phyloP scores from a whole-genome alignment of 1,139 yeast genomes.

The Meyerozyma sp. region DNA sequence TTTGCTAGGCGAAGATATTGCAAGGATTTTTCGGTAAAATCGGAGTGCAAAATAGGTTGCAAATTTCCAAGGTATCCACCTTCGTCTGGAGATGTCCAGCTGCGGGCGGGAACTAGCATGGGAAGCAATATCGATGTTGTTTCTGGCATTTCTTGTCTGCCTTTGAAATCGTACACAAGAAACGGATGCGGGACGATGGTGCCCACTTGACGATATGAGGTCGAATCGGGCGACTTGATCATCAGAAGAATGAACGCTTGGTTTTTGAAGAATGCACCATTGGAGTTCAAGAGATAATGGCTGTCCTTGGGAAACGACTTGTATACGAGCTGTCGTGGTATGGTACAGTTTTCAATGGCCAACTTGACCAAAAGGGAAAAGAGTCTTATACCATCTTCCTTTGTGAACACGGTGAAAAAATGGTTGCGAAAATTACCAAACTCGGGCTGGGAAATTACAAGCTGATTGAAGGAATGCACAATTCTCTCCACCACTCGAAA shows the following conservation, averaged over 20 bases:
- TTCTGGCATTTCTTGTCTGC: constrained; percentile 10
- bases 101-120: constrained; percentile 35
- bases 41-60: constrained; percentile 21
- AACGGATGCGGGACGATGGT: constrained; percentile 22
- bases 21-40: constrained; percentile 14
- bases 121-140: constrained; percentile 24
- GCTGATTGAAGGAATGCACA: constrained; percentile 10
- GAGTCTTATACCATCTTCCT: constrained; percentile 18
- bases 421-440: constrained; percentile 7
- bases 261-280: not conserved
- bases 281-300: not conserved
- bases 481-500: constrained; percentile 11
- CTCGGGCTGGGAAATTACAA: constrained; percentile 10
- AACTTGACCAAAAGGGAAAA: constrained; percentile 17
- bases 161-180: constrained; percentile 14
- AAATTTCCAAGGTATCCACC: constrained; percentile 33
- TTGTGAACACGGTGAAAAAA: constrained; percentile 11
- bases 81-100: constrained; percentile 27
- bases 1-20: constrained; percentile 23
- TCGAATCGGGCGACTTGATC: constrained; percentile 1
- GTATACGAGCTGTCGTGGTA: constrained; percentile 9
- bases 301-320: constrained; percentile 2
- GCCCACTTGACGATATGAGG: constrained; percentile 10
- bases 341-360: constrained; percentile 16
- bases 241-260: constrained; percentile 6